Base-by-base conservation (phyloP, 768 basidiomycete genomes). In the Tephrocybe sp. region DNA sequence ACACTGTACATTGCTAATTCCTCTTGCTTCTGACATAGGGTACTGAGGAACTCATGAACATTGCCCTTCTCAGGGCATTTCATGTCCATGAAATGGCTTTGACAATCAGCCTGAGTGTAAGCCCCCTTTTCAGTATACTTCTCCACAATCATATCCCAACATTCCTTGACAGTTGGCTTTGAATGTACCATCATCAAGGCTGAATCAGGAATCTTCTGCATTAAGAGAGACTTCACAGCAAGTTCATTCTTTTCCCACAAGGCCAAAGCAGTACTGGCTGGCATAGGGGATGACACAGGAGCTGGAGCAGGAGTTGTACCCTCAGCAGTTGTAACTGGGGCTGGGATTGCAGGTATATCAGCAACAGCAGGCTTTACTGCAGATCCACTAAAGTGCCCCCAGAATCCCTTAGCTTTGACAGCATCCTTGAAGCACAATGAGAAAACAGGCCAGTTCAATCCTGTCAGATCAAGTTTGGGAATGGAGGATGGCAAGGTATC, bases 211-310 rank as follows among this genome's bases (percentile, higher is more conserved):
- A 44, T n/a, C n/a, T n/a, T n/a, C n/a, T n/a, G n/a, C n/a, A n/a
- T n/a, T n/a, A n/a, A n/a, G n/a, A n/a, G n/a, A 18, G 61, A 59
- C 39, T 48, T 56, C 8, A 66, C 64, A 1, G 69, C 48, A 51
- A 54, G 58, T 61, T 75, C 58, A 58, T 70, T 52, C 61, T 68
- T 61, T 50, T 70, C 52, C 73, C 73, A 69, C 15, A 47, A n/a
- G n/a, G n/a, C n/a, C n/a, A n/a, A n/a, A n/a, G n/a, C n/a, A n/a
- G n/a, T n/a, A n/a, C n/a, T n/a, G n/a, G n/a, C n/a, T n/a, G n/a
- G n/a, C n/a, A n/a, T n/a, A n/a, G n/a, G n/a, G n/a, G n/a, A n/a
- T n/a, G n/a, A n/a, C n/a, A n/a, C n/a, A n/a, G n/a, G n/a, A n/a
- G n/a, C n/a, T n/a, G n/a, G n/a, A n/a, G n/a, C 35, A 13, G 30